phyloP scores from a whole-genome alignment of 768 basidiomycete species.

The Suillus luteus region DNA sequence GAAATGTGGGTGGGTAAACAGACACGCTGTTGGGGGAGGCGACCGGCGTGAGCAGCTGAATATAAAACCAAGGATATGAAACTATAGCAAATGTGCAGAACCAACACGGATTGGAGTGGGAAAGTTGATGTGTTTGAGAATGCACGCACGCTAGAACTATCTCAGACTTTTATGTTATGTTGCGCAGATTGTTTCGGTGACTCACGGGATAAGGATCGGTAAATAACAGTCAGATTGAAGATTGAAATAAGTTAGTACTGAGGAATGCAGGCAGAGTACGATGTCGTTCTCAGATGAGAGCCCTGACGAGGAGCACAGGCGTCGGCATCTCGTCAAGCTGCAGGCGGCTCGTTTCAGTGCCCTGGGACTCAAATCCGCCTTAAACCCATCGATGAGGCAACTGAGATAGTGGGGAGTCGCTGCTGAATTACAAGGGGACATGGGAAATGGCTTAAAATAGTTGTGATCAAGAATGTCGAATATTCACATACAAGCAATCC shows the following conservation, averaged over 20 bases:
- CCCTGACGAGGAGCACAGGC: slow-evolving; percentile 17
- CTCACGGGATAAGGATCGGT: slow-evolving; percentile 41
- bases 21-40: slow-evolving; percentile 17
- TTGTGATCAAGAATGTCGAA: slow-evolving; percentile 1
- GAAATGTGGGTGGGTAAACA: slow-evolving; percentile 24
- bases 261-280: slow-evolving; percentile 47
- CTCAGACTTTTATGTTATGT: neutral
- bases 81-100: slow-evolving; percentile 23
- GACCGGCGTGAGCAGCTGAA: slow-evolving; percentile 21
- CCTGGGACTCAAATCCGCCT: slow-evolving; percentile 18
- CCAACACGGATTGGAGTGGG: slow-evolving; percentile 10
- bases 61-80: slow-evolving; percentile 24
- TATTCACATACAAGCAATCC: slow-evolving; percentile 36
- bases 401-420: slow-evolving; percentile 33
- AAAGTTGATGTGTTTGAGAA: slow-evolving; percentile 14
- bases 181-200: neutral
- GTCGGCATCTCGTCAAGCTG: slow-evolving; percentile 20
- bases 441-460: slow-evolving; percentile 35
- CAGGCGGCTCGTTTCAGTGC: slow-evolving; percentile 4
- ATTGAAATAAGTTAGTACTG: slow-evolving; percentile 47
- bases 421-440: slow-evolving; percentile 40
- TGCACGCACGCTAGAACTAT: slow-evolving; percentile 12
- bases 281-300: slow-evolving; percentile 19
- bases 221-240: slow-evolving; percentile 30
- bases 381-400: slow-evolving; percentile 34